Evolutionary conservation across 352 stramenopile species (phyloP), one percentile per base, ranked within the genome.

Genomic region (Phytophthora uliginosa): DNA sequence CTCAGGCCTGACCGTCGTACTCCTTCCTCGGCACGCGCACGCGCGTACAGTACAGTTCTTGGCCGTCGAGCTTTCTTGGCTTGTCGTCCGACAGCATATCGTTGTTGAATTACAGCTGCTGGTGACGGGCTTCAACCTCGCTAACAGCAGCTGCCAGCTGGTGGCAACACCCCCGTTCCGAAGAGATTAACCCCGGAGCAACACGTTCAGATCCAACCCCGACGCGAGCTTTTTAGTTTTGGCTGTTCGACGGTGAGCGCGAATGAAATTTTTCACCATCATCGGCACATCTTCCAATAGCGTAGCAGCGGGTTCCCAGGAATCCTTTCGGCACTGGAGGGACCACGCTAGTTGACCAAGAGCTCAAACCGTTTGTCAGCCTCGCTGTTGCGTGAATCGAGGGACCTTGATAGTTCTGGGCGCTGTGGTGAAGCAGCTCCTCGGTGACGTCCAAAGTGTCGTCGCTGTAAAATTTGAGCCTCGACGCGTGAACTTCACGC

Each of bases 131-230:
- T 58, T 45, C 26, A 58, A 58, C 52, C 52, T 26, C 52, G 28
- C 28, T 58, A 45, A 26, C 12, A 58, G 51, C 51, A 58, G 51
- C 51, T 58, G 51, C 51, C 51, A 58, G 26, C 26, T 22, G 51
- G 26, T 26, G 51, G 42, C 28, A 58, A 58, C 51, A 57, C 36
- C 12, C 2, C 36, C 36, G 4, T 45, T 8, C 38, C 1, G 38
- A 17, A 47, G 38, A 3, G 10, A 10, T 47, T 9, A 47, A 47
- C 15, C 15, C 3, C 1, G 9, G 38, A 47, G 12, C 38, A 47
- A 47, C 38, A 12, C 38, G 7, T 47, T 10, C 15, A 47, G 12
- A 10, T 10, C 38, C 12, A 47, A n/a, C 38, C 7, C 38, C 38
- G 38, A 47, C 15, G 15, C 38, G 38, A 47, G 38, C 38, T n/a